Conservation (phyloP, 2,329 filamentous ascomycete species). For the Aspergillus unguis region DNA sequence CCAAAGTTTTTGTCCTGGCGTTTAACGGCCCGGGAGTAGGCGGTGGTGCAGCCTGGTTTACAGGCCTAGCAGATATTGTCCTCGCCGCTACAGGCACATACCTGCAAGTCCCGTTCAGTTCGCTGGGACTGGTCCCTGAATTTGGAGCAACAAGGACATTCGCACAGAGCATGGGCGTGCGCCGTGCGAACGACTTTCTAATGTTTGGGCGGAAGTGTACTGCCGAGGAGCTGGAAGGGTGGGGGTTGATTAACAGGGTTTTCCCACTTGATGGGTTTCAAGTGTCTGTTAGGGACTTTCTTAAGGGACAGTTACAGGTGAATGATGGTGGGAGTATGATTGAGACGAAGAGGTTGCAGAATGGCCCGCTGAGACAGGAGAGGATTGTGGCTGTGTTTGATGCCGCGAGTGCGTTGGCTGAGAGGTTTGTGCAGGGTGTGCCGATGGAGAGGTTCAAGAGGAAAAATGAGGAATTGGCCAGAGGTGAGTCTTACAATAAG, state of each 20-base stretch:
- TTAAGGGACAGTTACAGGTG: constrained; percentile 42
- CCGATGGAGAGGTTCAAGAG: constrained; percentile 44
- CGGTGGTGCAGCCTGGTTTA: constrained; percentile 52
- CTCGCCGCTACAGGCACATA: constrained; percentile 45
- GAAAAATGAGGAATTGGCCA: constrained; percentile 26
- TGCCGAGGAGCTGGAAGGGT: constrained; percentile 43
- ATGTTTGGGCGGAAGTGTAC: constrained; percentile 50
- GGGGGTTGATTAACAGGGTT: constrained; percentile 48
- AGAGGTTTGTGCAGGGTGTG: constrained; percentile 49
- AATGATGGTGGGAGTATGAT: constrained; percentile 55
- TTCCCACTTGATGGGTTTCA: constrained; percentile 43
- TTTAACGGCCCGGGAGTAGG: constrained; percentile 52
- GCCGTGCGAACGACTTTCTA: constrained; percentile 51
- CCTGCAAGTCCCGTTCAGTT: constrained; percentile 49
- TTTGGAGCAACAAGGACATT: constrained; percentile 48
- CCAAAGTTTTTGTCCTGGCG: constrained; percentile 50
- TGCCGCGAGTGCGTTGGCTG: constrained; percentile 47
- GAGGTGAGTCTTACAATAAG: not conserved
- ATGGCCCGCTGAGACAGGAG: constrained; percentile 43
- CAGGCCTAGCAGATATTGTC: constrained; percentile 49
- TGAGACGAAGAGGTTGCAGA: constrained; percentile 51
- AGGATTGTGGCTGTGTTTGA: constrained; percentile 49
- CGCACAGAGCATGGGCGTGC: constrained; percentile 48
- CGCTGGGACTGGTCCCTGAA: constrained; percentile 50
- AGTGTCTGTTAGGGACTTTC: constrained; percentile 35